Evolutionary conservation across 116 monocot genomes (phyloP).

Genomic region (Posidonia oceanica): DNA sequence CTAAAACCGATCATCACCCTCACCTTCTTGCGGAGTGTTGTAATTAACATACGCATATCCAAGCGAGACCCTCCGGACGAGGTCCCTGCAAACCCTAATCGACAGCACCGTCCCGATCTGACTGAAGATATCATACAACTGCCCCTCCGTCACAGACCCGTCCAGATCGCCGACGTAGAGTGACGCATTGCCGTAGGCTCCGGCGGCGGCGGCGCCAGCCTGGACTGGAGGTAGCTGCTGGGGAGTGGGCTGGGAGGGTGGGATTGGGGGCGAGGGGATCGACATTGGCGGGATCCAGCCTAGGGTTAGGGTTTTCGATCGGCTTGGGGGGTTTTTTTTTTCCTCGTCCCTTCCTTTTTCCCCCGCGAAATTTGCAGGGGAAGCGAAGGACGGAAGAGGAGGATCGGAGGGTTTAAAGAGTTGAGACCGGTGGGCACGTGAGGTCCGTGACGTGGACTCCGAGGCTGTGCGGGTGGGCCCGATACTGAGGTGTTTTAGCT

Average conservation of each 20-base stretch:
- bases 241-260: background rate
- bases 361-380: background rate
- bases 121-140: constrained; percentile 38
- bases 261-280: background rate
- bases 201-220: background rate
- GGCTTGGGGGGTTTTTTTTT: background rate
- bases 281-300: background rate
- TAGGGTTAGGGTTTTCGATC: background rate
- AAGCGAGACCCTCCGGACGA: constrained; percentile 26
- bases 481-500: too few relatives aligned
- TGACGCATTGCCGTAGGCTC: constrained; percentile 17
- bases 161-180: constrained; percentile 62
- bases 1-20: background rate
- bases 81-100: constrained; percentile 54
- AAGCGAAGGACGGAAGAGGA: background rate
- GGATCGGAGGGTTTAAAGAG: background rate
- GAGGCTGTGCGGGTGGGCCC: too few relatives aligned
- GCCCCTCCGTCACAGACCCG: constrained; percentile 24
- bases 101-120: constrained; percentile 28
- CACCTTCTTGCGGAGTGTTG: constrained; percentile 30
- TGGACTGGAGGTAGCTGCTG: constrained; percentile 3
- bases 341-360: background rate
- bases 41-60: constrained; percentile 63
- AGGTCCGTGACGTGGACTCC: too few relatives aligned
- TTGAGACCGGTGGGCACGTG: background rate